Evolutionary conservation across 495 filamentous ascomycete genomes (phyloP), one percentile per base, ranked within the genome.

Genomic region (Xylaria palmicola): DNA sequence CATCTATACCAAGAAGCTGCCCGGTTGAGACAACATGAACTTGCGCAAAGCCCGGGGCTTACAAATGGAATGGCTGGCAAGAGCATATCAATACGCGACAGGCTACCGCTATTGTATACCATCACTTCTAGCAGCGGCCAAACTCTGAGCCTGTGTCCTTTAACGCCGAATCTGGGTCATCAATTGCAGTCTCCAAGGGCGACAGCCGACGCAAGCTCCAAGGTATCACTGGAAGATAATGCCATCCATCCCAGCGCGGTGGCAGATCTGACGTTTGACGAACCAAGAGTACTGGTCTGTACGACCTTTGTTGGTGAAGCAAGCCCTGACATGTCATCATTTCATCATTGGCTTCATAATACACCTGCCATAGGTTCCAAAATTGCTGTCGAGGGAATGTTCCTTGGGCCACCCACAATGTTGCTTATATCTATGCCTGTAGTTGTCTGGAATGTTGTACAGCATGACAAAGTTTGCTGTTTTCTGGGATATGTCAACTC

Each of bases 321-420:
- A 9, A 83, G 79, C 56, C 75, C 79, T 8, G 82, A 84, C 40
- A 83, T 85, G 81, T 74, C 76, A 26, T 83, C 75, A 39, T 84
- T 84, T 63, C 79, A 82, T 69, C 79, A 83, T 47, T 84, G 82
- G 81, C 73, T 85, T 10, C 76, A 79, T 39, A 80, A 77, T 55
- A 75, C 72, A 19, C 79, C 81, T 3, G 63, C 74, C 1, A 72
- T 76, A 9, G 77, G 76, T 20, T 78, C 79, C 6, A 81, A 81
- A 49, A 79, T 84, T 45, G 73, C 78, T 6, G 81, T 85, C 6
- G 81, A 85, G 67, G 82, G 81, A 62, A 84, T 84, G 76, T 85
- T 85, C 62, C 68, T 83, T 22, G 82, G 82, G 0, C 81, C 81
- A 10, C 81, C 82, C 13, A 83, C 81, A 1, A 82, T 84, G 72